These are phyloP conservation scores for Penicillium crystallinum DNA, from an alignment of 495 filamentous ascomycete species.

Conservation along the genomic window DNA sequence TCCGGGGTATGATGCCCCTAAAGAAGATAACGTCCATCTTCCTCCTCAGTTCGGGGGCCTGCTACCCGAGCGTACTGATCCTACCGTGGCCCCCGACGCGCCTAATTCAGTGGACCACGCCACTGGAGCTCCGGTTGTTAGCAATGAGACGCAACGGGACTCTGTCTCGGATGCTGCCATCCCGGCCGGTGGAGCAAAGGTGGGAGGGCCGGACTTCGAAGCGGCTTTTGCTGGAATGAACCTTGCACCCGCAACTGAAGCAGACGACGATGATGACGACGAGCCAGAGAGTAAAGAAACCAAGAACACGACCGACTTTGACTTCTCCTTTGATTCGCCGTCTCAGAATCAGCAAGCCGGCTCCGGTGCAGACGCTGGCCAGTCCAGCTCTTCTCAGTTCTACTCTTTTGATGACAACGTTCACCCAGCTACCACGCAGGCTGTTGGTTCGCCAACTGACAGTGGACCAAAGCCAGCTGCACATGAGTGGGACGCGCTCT, in stretches of 20 bases:
- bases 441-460: conserved; percentile 24
- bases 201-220: conserved; percentile 64
- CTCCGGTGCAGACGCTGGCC: conserved; percentile 17
- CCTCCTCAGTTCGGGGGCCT: conserved; percentile 60
- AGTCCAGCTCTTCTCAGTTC: conserved; percentile 31
- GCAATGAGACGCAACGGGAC: conserved; percentile 29
- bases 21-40: conserved; percentile 36
- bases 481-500: conserved; percentile 95
- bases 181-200: conserved; percentile 24
- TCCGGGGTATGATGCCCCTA: conserved; percentile 54
- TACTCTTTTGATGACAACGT: conserved; percentile 49
- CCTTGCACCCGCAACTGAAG: conserved; percentile 56
- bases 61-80: conserved; percentile 59
- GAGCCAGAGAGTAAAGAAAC: conserved; percentile 31
- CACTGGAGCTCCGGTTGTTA: conserved; percentile 40
- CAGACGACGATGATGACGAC: conserved; percentile 80
- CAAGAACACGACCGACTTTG: conserved; percentile 61
- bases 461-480: conserved; percentile 24
- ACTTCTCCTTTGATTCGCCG: conserved; percentile 56
- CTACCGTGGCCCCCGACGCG: conserved; percentile 48
- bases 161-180: conserved; percentile 7
- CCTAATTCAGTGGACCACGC: conserved; percentile 40
- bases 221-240: conserved; percentile 83
- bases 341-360: conserved; percentile 25
- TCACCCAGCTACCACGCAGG: conserved; percentile 31